Conservation (phyloP, 805 yeast species). For the Metschnikowia noctiluminum region DNA sequence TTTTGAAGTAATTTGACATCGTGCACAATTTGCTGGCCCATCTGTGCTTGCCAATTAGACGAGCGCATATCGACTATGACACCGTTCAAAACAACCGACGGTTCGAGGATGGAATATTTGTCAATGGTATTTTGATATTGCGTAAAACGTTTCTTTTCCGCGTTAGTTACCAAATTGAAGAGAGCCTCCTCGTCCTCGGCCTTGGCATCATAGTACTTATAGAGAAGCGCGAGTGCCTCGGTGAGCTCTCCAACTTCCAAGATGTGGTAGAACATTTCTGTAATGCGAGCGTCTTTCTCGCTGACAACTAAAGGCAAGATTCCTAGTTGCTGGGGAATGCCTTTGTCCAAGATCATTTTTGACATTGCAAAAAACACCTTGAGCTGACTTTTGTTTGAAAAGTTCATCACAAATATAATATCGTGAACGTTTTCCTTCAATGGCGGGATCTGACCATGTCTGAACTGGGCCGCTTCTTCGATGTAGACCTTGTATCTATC, state of each 20-base stretch:
- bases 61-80: constrained; percentile 50
- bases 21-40: constrained; percentile 49
- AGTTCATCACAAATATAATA: constrained; percentile 62
- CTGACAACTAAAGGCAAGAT: constrained; percentile 57
- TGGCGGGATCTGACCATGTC: constrained; percentile 60
- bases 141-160: constrained; percentile 17
- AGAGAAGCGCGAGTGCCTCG: constrained; percentile 40
- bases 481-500: constrained; percentile 47
- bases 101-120: constrained; percentile 37
- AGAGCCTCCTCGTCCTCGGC: constrained; percentile 25
- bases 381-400: constrained; percentile 52
- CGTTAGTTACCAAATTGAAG: constrained; percentile 18
- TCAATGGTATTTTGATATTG: constrained; percentile 23
- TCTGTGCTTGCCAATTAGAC: constrained; percentile 51
- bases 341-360: constrained; percentile 47
- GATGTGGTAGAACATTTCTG: constrained; percentile 33
- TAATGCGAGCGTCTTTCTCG: constrained; percentile 27
- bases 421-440: constrained; percentile 74
- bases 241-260: constrained; percentile 26
- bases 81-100: constrained; percentile 71
- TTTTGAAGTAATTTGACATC: constrained; percentile 46
- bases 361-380: constrained; percentile 48
- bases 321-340: constrained; percentile 79
- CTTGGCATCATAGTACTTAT: constrained; percentile 31
- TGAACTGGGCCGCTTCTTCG: constrained; percentile 13